Percentiles rank a stretch among this genome's conserved stretches.
Conservation (phyloP, 495 filamentous ascomycete genomes). For the Daldinia caldariorum region DNA sequence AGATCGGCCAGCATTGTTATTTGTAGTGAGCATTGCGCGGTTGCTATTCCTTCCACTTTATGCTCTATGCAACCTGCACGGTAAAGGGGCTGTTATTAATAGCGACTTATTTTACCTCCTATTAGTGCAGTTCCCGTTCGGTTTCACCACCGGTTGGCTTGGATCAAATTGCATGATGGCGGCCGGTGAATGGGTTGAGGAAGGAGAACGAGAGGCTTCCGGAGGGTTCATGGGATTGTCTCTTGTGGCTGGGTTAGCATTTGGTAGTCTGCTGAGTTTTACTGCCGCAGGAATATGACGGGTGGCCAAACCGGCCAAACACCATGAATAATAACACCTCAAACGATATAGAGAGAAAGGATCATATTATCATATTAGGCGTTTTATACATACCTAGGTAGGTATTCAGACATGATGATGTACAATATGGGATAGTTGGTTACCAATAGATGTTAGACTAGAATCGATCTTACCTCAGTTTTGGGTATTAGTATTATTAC, state of each 20-base stretch:
- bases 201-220: constrained; percentile 83
- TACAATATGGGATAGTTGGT: constrained; percentile 22
- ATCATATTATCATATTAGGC: constrained; percentile 25
- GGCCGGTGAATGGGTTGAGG: constrained; percentile 78
- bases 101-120: constrained; percentile 91
- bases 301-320: not conserved
- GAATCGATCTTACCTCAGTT: constrained; percentile 34
- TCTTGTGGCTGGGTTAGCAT: constrained; percentile 82
- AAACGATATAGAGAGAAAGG: constrained; percentile 8
- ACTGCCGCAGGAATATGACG: constrained; percentile 63
- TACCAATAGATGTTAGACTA: no score
- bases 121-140: constrained; percentile 84
- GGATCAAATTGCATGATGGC: constrained; percentile 91
- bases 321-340: not conserved
- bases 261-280: constrained; percentile 91
- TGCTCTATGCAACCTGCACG: constrained; percentile 84
- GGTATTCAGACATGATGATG: no score
- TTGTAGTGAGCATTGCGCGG: constrained; percentile 70
- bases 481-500: constrained; percentile 6
- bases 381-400: constrained; percentile 12
- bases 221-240: constrained; percentile 95
- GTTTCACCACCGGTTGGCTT: constrained; percentile 85
- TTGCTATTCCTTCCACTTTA: constrained; percentile 84
- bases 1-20: constrained; percentile 69
- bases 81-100: constrained; percentile 70